phyloP scores from a whole-genome alignment of 495 filamentous ascomycete genomes.

The Entonaema liquescens region DNA sequence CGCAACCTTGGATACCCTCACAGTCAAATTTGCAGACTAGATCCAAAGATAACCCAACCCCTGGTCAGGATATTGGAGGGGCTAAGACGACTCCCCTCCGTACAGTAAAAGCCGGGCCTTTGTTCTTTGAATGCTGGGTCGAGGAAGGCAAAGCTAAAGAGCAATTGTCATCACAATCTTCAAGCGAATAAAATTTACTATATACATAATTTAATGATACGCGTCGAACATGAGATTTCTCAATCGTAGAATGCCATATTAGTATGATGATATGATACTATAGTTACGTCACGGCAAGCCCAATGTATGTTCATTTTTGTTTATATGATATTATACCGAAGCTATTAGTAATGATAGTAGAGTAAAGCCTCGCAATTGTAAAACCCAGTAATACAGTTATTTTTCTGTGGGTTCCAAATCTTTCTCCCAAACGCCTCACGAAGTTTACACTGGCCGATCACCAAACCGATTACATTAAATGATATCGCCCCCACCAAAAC shows the following conservation, averaged over 20 bases:
- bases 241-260: not conserved
- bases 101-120: slow-evolving; percentile 68
- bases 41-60: slow-evolving; percentile 45
- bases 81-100: slow-evolving; percentile 63
- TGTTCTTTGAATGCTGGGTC: slow-evolving; percentile 74
- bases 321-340: not conserved
- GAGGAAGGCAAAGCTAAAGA: slow-evolving; percentile 61
- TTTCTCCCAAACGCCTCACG: not conserved
- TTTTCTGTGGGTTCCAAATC: not conserved
- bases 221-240: not conserved
- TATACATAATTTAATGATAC: not conserved
- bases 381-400: slow-evolving; percentile 22
- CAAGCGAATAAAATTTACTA: slow-evolving; percentile 14
- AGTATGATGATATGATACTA: not conserved
- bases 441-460: not conserved
- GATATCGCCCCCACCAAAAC: slow-evolving; percentile 52
- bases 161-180: slow-evolving; percentile 17
- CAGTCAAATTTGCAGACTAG: slow-evolving; percentile 58
- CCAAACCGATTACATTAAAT: slow-evolving; percentile 42
- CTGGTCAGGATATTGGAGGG: slow-evolving; percentile 55
- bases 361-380: slow-evolving; percentile 3
- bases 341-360: slow-evolving; percentile 11
- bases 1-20: slow-evolving; percentile 73
- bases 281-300: not conserved
- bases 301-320: slow-evolving; percentile 2